Base-by-base conservation (phyloP, 805 yeast species). In the Saccharomycopsis sp. region DNA sequence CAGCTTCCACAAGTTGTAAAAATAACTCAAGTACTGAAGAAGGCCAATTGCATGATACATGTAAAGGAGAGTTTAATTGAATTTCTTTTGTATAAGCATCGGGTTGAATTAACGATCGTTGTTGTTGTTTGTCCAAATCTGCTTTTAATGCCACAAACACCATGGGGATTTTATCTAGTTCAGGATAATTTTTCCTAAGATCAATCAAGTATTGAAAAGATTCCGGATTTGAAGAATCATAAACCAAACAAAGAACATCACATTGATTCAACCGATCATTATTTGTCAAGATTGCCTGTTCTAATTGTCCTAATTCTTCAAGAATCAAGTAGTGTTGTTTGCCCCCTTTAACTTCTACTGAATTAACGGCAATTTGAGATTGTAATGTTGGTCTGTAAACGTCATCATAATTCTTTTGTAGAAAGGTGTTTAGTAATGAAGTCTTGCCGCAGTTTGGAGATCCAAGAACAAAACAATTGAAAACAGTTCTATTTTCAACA, bases 221-320 rank as follows among this genome's bases (percentile, higher is more conserved):
- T 41, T 89, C 94, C 0, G 99, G 96, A 54, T 92, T 96, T 0
- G 96, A 79, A 0, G 96, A 86, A 56, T 92, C 99, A 58, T 92
- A 92, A 0, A 87, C 70, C 53, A 83, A 70, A 58, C 97, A 92
- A 1, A 92, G 56, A 2, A 87, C 95, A 57, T 92, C 99, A 60
- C 97, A 92, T 38, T 80, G 81, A 40, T 81, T 84, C 8, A 89
- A 57, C 38, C 86, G 69, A 13, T 63, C 56, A 28, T 67, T 69
- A 54, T 88, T 85, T 36, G 76, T 89, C 19, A 89, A 57, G 3
- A 87, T 74, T 0, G 92, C 94, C 0, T 83, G 76, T 54, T 85
- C 95, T 23, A 82, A 62, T 47, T 83, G 94, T 0, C 95, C 96
- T 30, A 87, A 62, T 52, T 92, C 99, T 56, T 89, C 95, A 39